These are phyloP conservation scores for Patellaria atrata DNA, from an alignment of 495 filamentous ascomycete genomes.

Conservation along the genomic window DNA sequence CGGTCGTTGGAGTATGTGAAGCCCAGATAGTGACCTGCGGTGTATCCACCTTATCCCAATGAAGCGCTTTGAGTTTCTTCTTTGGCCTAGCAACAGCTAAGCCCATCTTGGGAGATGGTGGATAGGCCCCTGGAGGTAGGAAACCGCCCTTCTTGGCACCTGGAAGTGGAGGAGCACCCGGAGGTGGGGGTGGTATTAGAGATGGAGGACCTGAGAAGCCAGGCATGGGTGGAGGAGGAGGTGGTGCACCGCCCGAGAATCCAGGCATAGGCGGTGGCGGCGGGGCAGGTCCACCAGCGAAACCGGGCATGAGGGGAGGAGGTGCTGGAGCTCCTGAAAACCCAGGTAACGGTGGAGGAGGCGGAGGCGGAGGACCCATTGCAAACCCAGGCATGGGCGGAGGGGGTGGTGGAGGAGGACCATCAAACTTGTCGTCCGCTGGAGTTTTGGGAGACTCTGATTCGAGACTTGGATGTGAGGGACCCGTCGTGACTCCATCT, in stretches of 20 bases:
- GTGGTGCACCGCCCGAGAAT: slow-evolving; percentile 31
- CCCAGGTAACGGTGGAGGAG: slow-evolving; percentile 32
- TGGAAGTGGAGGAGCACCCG: slow-evolving; percentile 26
- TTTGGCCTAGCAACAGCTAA: slow-evolving; percentile 68
- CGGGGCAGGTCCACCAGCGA: slow-evolving; percentile 31
- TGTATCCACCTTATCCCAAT: slow-evolving; percentile 97
- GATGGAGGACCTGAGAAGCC: slow-evolving; percentile 24
- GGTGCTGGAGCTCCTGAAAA: slow-evolving; percentile 22
- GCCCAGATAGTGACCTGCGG: slow-evolving; percentile 95
- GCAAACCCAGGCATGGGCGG: slow-evolving; percentile 16
- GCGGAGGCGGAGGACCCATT: slow-evolving; percentile 32
- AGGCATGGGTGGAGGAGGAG: slow-evolving; percentile 30
- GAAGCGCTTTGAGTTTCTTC: slow-evolving; percentile 97
- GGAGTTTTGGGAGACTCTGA: slow-evolving; percentile 58
- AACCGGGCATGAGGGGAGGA: slow-evolving; percentile 29
- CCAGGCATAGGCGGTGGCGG: slow-evolving; percentile 37
- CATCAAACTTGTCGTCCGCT: slow-evolving; percentile 38
- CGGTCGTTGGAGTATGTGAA: slow-evolving; percentile 59
- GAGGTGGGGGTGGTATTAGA: slow-evolving; percentile 17
- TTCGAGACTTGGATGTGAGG: slow-evolving; percentile 62
- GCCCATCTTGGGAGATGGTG: slow-evolving; percentile 12
- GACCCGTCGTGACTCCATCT: slow-evolving; percentile 62
- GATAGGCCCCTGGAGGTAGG: slow-evolving; percentile 18
- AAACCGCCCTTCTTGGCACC: slow-evolving; percentile 30
- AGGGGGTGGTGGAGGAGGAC: slow-evolving; percentile 33